Evolutionary conservation across 2,329 filamentous ascomycete genomes (phyloP).

Genomic region (Epichloe brachyelytri): DNA sequence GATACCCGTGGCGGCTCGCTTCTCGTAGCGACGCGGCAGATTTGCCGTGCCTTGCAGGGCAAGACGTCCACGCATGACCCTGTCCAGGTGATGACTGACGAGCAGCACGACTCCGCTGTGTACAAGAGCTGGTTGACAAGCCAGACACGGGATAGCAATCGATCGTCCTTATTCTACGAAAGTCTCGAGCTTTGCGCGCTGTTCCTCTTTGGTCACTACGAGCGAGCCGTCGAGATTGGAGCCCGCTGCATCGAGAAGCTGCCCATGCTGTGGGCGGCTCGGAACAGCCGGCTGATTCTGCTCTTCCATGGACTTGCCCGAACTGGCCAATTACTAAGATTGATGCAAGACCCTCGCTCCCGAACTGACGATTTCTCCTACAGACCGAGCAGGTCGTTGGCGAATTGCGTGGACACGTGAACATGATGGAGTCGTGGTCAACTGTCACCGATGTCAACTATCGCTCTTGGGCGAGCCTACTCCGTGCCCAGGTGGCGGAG

Average conservation of each 20-base stretch:
- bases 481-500: slow-evolving; percentile 58
- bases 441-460: slow-evolving; percentile 58
- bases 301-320: slow-evolving; percentile 49
- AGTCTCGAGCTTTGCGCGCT: slow-evolving; percentile 50
- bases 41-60: slow-evolving; percentile 57
- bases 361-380: slow-evolving; percentile 28
- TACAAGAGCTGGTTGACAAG: slow-evolving; percentile 48
- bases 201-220: slow-evolving; percentile 51
- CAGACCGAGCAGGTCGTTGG: slow-evolving; percentile 36
- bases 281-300: slow-evolving; percentile 43
- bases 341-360: slow-evolving; percentile 33
- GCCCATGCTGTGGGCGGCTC: slow-evolving; percentile 43
- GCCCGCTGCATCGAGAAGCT: slow-evolving; percentile 32
- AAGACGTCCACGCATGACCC: slow-evolving; percentile 47
- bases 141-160: slow-evolving; percentile 44
- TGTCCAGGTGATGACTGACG: slow-evolving; percentile 50
- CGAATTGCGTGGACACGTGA: slow-evolving; percentile 41
- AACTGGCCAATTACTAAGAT: slow-evolving; percentile 36
- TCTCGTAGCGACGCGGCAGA: slow-evolving; percentile 52
- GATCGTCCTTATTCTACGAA: slow-evolving; percentile 56
- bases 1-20: slow-evolving; percentile 61
- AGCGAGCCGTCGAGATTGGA: slow-evolving; percentile 45
- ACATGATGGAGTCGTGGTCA: slow-evolving; percentile 51
- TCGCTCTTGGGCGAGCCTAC: slow-evolving; percentile 51
- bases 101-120: slow-evolving; percentile 44